Evolutionary conservation across 1,284 basidiomycete species (phyloP).

Genomic region (Cutaneotrichosporon sp.): DNA sequence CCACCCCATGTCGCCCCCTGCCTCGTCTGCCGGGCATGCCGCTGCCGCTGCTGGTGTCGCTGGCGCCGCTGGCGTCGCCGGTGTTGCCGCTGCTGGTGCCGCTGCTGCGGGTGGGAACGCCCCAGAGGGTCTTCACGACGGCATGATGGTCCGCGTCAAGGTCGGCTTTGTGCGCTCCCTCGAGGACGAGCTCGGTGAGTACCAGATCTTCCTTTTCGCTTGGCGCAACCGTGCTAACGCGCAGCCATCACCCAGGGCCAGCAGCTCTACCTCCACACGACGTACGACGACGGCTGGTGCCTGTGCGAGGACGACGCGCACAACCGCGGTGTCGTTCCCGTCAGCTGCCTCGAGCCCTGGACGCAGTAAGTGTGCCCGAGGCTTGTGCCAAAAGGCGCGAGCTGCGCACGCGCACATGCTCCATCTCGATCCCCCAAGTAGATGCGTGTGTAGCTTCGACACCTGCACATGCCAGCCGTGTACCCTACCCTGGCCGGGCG

Average conservation of each 20-base stretch:
- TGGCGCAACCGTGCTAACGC: background rate
- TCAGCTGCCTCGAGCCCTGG: slow-evolving; percentile 50
- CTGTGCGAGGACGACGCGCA: slow-evolving; percentile 50
- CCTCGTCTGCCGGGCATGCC: background rate
- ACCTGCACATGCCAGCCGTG: background rate
- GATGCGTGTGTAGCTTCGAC: background rate
- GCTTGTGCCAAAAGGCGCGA: slow-evolving; percentile 1
- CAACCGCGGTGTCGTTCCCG: slow-evolving; percentile 50
- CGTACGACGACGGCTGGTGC: slow-evolving; percentile 54
- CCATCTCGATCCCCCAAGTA: background rate
- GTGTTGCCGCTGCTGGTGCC: slow-evolving; percentile 16
- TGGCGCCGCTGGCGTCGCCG: slow-evolving; percentile 10
- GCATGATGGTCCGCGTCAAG: slow-evolving; percentile 48
- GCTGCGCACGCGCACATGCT: background rate
- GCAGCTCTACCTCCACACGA: slow-evolving; percentile 50
- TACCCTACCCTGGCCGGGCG: background rate
- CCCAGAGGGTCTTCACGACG: slow-evolving; percentile 38
- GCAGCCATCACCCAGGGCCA: slow-evolving; percentile 51
- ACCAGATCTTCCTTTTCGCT: too few relatives aligned
- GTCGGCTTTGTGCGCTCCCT: slow-evolving; percentile 51
- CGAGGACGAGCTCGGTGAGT: slow-evolving; percentile 53
- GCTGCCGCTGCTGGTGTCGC: slow-evolving; percentile 13
- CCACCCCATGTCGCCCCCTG: slow-evolving; percentile 3
- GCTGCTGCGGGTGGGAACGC: background rate
- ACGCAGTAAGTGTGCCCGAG: slow-evolving; percentile 11